Conservation (phyloP, 1,284 basidiomycete genomes). For the Apiotrichum laibachii region DNA sequence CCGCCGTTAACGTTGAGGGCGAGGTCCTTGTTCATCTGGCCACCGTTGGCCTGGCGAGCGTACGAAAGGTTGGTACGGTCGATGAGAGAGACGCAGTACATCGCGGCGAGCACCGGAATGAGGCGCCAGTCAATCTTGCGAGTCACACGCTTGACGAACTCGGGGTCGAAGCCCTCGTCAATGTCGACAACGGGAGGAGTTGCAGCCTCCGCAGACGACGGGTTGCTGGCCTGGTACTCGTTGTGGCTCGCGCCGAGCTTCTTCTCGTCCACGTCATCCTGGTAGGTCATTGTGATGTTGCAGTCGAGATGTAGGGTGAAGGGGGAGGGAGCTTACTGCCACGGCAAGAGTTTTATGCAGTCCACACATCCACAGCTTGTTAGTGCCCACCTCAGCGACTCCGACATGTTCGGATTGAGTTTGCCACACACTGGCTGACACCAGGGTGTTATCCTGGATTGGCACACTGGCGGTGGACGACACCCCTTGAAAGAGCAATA, state of each 20-base stretch:
- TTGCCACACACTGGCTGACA: no score
- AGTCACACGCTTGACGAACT: slow-evolving; percentile 2
- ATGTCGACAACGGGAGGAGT: neutral
- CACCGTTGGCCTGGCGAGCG: slow-evolving; percentile 17
- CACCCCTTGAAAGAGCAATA: no score
- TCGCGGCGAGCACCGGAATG: slow-evolving; percentile 15
- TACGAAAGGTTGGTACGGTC: slow-evolving; percentile 27
- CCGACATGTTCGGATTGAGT: no score
- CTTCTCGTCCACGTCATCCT: neutral
- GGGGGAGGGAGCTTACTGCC: neutral
- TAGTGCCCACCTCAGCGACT: no score
- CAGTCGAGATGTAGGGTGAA: neutral
- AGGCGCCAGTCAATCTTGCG: slow-evolving; percentile 20
- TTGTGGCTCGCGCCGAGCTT: neutral
- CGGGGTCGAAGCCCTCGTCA: slow-evolving; percentile 12
- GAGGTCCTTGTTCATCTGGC: slow-evolving; percentile 32
- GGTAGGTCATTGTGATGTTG: neutral
- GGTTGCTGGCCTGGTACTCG: neutral
- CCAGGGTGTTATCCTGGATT: no score
- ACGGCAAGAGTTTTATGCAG: no score
- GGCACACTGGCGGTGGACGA: no score
- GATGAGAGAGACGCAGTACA: slow-evolving; percentile 20
- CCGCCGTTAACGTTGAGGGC: slow-evolving; percentile 14
- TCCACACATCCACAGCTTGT: no score
- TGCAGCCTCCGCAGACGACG: neutral